Evolutionary conservation across 345 rosid genomes (phyloP).

Genomic region (Populus euphratica): DNA sequence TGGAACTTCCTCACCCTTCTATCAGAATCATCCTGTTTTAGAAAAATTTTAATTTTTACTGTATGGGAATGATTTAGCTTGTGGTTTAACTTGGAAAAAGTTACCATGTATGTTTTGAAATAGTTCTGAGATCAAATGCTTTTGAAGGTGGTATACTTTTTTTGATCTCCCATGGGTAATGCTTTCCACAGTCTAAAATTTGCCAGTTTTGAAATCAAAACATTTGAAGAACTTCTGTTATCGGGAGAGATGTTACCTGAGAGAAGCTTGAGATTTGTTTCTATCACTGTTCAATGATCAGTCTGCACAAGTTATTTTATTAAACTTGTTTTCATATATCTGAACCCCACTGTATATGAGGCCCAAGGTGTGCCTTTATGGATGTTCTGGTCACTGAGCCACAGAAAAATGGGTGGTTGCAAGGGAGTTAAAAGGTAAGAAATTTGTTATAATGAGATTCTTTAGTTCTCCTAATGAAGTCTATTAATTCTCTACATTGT

Average conservation of each 20-base stretch:
- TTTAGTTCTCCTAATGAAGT: background rate
- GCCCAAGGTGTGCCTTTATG: background rate
- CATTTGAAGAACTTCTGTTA: background rate
- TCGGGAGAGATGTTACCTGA: background rate
- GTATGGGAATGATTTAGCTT: background rate
- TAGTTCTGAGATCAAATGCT: background rate
- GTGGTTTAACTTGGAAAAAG: background rate
- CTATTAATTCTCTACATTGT: background rate
- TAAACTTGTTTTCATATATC: background rate
- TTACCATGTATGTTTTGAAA: background rate
- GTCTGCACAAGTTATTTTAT: background rate
- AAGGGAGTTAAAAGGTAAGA: slow-evolving; percentile 5
- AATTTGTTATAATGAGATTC: background rate
- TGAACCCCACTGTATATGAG: background rate
- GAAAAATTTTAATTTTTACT: background rate
- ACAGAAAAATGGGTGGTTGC: background rate
- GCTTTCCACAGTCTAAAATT: background rate
- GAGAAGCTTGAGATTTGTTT: background rate
- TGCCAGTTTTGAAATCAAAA: background rate
- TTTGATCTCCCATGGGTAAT: background rate
- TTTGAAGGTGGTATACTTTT: background rate
- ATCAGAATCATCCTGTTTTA: background rate
- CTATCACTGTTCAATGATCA: background rate
- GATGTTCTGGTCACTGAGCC: background rate
- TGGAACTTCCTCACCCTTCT: background rate